Conservation (phyloP, 2,329 filamentous ascomycete genomes). For the Xylariaceae sp. region DNA sequence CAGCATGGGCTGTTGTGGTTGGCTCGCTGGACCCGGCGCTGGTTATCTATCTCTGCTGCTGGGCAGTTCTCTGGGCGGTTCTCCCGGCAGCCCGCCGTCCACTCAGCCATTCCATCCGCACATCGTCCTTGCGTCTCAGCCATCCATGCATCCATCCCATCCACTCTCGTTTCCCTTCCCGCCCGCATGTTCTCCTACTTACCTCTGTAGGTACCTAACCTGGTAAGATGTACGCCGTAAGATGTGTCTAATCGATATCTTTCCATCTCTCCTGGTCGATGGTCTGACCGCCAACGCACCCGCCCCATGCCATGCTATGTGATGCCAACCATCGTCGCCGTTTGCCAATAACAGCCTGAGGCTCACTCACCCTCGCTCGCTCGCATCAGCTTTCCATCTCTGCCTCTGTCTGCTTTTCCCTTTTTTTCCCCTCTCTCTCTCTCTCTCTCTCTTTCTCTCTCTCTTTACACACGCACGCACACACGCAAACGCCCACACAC, state of each 20-base stretch:
- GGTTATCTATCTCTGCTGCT: not conserved
- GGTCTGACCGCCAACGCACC: conserved; percentile 20
- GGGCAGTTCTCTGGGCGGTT: not conserved
- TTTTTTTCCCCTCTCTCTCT: conserved; percentile 2
- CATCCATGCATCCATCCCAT: not conserved
- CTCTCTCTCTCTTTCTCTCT: conserved; percentile 6
- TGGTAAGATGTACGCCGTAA: not conserved
- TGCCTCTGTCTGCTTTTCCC: conserved; percentile 2
- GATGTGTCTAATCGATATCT: not conserved
- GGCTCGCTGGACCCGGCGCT: not conserved
- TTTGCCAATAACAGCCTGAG: conserved; percentile 21
- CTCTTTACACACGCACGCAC: no score
- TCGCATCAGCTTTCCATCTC: not conserved
- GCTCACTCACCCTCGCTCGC: conserved; percentile 24
- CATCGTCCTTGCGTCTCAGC: not conserved
- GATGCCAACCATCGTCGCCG: conserved; percentile 14
- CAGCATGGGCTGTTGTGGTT: not conserved
- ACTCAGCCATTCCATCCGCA: not conserved
- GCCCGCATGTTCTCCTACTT: not conserved
- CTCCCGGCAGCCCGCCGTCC: not conserved
- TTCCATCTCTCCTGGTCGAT: conserved; percentile 4
- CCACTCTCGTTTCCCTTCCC: not conserved
- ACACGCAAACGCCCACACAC: not conserved
- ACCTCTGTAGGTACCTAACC: not conserved
- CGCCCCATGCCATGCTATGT: conserved; percentile 15